phyloP scores from a whole-genome alignment of 1,139 yeast species.

The Suhomyces maxii region DNA sequence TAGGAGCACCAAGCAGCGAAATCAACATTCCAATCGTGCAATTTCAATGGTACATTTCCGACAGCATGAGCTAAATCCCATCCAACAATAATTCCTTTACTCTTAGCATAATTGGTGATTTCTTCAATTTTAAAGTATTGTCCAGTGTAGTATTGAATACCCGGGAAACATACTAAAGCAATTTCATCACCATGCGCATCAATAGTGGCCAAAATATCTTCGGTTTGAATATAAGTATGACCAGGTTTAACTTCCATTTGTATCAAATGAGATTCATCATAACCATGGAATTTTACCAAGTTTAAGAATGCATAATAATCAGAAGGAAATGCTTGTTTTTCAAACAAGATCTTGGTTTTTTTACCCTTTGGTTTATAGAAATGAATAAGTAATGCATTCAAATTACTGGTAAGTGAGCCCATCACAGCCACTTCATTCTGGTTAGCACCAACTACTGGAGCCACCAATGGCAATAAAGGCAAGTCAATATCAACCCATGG shows the following conservation, averaged over 20 bases:
- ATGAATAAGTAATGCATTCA: conserved; percentile 70
- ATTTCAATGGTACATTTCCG: conserved; percentile 73
- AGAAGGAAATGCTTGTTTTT: conserved; percentile 86
- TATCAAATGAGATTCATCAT: conserved; percentile 58
- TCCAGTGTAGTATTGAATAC: conserved; percentile 91
- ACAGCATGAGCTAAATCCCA: conserved; percentile 97
- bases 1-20: conserved; percentile 95
- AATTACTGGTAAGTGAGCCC: conserved; percentile 82
- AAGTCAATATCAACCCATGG: conserved; percentile 84
- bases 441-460: conserved; percentile 74
- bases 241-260: conserved; percentile 61
- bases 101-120: conserved; percentile 64
- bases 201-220: conserved; percentile 59
- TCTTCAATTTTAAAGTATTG: conserved; percentile 72
- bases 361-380: conserved; percentile 68
- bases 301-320: conserved; percentile 86
- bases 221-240: conserved; percentile 58
- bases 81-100: conserved; percentile 57
- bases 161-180: conserved; percentile 79
- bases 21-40: conserved; percentile 90
- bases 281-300: conserved; percentile 65
- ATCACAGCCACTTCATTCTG: conserved; percentile 77
- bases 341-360: conserved; percentile 74
- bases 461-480: conserved; percentile 67
- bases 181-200: conserved; percentile 60